A percentile compares a stretch with the other conserved stretches of the same genome.
Evolutionary conservation across 495 filamentous ascomycete genomes (phyloP).

Genomic region (Penicillium crystallinum): DNA sequence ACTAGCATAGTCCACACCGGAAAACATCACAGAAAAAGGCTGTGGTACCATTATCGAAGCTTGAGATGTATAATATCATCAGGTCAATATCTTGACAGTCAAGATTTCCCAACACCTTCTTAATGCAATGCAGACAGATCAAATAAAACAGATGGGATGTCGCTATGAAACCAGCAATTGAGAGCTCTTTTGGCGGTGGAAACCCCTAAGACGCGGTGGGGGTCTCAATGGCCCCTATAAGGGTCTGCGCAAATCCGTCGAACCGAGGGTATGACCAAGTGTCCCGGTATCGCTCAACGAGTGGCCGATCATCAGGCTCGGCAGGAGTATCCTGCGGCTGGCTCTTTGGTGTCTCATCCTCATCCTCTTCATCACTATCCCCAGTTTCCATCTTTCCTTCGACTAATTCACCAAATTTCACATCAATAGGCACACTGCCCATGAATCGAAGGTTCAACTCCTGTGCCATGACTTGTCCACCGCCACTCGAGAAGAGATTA

Average conservation of each 20-base stretch:
- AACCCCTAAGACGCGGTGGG: neutral
- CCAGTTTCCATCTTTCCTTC: constrained; percentile 50
- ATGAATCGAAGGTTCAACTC: constrained; percentile 82
- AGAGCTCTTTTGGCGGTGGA: neutral
- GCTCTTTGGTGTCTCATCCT: constrained; percentile 40
- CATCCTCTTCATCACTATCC: constrained; percentile 35
- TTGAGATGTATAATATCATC: neutral
- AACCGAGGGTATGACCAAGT: constrained; percentile 76
- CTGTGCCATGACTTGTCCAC: constrained; percentile 81
- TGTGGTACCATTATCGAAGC: neutral
- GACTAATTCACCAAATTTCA: constrained; percentile 60
- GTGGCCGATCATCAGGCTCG: constrained; percentile 45
- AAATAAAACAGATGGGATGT: constrained; percentile 4
- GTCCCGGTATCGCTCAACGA: constrained; percentile 73
- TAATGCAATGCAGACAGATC: constrained; percentile 5
- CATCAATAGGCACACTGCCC: constrained; percentile 84
- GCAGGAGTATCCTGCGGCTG: constrained; percentile 39
- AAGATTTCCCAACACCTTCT: neutral
- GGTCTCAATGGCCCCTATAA: constrained; percentile 44
- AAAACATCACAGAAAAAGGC: no score
- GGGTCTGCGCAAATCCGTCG: constrained; percentile 55
- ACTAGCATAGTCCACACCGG: no score
- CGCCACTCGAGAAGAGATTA: constrained; percentile 85
- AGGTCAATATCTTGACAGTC: neutral
- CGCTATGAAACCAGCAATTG: constrained; percentile 1